Conservation (phyloP, 371 early-diverging fungal species). For the Mucor velutinosus region DNA sequence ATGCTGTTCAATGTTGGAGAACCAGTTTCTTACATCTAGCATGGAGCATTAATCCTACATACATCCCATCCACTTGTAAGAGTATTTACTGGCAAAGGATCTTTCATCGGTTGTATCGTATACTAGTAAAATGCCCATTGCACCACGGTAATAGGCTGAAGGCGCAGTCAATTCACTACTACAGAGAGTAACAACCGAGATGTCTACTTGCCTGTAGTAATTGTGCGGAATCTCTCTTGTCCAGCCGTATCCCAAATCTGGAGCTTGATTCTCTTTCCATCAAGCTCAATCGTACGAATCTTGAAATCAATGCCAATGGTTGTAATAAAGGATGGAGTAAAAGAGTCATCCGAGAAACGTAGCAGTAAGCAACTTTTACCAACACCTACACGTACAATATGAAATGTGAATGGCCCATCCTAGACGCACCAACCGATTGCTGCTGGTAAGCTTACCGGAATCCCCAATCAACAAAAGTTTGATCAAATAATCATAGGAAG, state of each 20-base stretch:
- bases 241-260: conserved; percentile 99
- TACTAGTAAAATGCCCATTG: conserved; percentile 99
- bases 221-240: conserved; percentile 99
- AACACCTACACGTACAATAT: conserved; percentile 70
- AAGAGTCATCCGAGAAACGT: conserved; percentile 98
- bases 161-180: background rate
- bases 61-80: too few species aligned
- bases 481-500: conserved; percentile 49
- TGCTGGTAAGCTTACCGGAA: conserved; percentile 78
- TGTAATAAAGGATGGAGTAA: conserved; percentile 97
- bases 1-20: conserved; percentile 97
- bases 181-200: background rate
- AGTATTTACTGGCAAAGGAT: conserved; percentile 87
- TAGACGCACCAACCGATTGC: background rate
- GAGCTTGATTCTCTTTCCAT: conserved; percentile 98
- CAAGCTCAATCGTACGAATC: conserved; percentile 98
- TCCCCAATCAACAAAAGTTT: conserved; percentile 74
- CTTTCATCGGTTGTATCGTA: conserved; percentile 99
- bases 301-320: conserved; percentile 99
- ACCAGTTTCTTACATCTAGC: conserved; percentile 96
- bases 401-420: background rate
- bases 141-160: conserved; percentile 97
- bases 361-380: conserved; percentile 98
- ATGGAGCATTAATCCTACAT: background rate
- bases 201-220: conserved; percentile 80